These are phyloP conservation scores for Nakataea oryzae DNA, from an alignment of 2,329 filamentous ascomycete species.

Conservation along the genomic window DNA sequence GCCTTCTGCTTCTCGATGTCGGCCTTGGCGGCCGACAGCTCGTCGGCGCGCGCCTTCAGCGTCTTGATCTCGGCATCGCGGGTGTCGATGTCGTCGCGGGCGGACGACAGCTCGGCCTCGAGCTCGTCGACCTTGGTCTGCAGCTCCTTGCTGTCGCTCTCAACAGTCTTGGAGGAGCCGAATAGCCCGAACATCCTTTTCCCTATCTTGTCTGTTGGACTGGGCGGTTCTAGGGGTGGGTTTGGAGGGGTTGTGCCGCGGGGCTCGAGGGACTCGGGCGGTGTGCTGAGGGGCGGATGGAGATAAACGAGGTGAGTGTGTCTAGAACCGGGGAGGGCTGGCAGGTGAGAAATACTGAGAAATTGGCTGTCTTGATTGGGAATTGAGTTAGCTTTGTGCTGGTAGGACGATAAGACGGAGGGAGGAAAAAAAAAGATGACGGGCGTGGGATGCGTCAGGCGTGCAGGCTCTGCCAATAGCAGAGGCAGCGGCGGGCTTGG, in stretches of 20 bases:
- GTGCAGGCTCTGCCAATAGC: no score
- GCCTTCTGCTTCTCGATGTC: not conserved
- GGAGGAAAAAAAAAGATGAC: no score
- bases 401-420: no score
- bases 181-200: not conserved
- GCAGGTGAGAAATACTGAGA: no score
- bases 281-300: not conserved
- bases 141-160: conserved; percentile 1
- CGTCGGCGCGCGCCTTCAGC: conserved; percentile 2
- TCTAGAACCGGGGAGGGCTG: no score
- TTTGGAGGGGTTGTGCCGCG: not conserved
- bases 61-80: conserved; percentile 2
- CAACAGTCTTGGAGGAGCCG: not conserved
- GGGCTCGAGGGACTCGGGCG: not conserved
- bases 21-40: conserved; percentile 2
- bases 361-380: no score
- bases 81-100: not conserved
- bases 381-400: no score
- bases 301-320: not conserved
- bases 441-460: no score
- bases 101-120: not conserved
- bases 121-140: conserved; percentile 3
- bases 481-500: no score
- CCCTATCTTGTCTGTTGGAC: not conserved
- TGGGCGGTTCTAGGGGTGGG: not conserved